phyloP scores from a whole-genome alignment of 352 stramenopile genomes.

The Peronospora tabacina region DNA sequence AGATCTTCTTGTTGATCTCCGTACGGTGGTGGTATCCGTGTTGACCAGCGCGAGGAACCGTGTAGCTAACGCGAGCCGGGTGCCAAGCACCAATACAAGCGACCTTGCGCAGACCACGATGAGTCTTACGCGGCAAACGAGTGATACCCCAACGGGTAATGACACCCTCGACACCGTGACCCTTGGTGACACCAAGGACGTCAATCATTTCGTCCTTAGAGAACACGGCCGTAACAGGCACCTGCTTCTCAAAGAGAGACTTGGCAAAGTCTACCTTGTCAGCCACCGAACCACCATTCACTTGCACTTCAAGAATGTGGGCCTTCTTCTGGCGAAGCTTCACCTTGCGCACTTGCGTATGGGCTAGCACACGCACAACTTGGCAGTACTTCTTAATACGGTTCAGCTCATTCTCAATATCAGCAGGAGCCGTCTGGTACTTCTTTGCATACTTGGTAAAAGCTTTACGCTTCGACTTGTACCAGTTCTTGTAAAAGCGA shows the following conservation, averaged over 20 bases:
- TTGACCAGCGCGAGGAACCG: constrained; percentile 98
- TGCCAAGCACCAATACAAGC: constrained; percentile 99
- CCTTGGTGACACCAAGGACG: constrained; percentile 98
- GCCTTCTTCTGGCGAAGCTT: constrained; percentile 99
- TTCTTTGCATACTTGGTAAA: constrained; percentile 99
- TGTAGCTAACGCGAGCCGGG: constrained; percentile 96
- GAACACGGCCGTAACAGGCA: constrained; percentile 93
- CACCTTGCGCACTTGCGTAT: constrained; percentile 99
- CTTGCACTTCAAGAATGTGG: constrained; percentile 99
- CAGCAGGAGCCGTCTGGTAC: constrained; percentile 88
- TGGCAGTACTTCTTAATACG: constrained; percentile 99
- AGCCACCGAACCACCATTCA: constrained; percentile 96
- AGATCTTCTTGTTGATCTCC: constrained; percentile 99
- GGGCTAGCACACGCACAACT: constrained; percentile 98
- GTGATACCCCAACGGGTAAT: constrained; percentile 99
- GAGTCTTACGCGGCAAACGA: constrained; percentile 99
- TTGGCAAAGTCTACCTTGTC: constrained; percentile 99
- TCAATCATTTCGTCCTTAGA: constrained; percentile 98
- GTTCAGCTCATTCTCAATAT: constrained; percentile 97
- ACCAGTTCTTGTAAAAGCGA: constrained; percentile 99
- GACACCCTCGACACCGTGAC: constrained; percentile 98
- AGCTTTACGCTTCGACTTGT: constrained; percentile 99
- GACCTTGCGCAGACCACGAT: constrained; percentile 99
- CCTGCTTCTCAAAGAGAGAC: constrained; percentile 98
- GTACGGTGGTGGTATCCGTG: constrained; percentile 99